A percentile compares a stretch with the other conserved stretches of the same genome.
Conservation (phyloP, 768 basidiomycete genomes). For the Tylopilus felleus region DNA sequence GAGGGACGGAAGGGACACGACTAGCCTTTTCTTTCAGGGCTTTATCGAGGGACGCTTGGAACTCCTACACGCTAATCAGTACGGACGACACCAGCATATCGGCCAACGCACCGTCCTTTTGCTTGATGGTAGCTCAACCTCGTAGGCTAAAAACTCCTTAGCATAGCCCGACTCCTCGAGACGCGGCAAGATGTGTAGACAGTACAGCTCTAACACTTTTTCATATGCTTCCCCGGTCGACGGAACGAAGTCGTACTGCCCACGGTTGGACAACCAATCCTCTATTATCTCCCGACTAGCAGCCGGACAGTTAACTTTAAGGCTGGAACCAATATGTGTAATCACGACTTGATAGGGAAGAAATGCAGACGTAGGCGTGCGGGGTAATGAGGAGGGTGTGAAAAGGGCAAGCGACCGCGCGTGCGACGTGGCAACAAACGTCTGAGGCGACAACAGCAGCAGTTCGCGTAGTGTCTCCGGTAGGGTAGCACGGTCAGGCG, state of each 20-base stretch:
- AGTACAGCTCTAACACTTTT: constrained; percentile 75
- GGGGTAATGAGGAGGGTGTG: constrained; percentile 44
- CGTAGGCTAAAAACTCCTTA: constrained; percentile 69
- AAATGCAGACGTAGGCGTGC: constrained; percentile 47
- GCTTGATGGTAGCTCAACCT: constrained; percentile 54
- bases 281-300: constrained; percentile 66
- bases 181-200: constrained; percentile 66
- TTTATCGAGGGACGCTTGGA: constrained; percentile 32
- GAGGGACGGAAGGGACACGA: constrained; percentile 21
- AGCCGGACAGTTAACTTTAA: constrained; percentile 61
- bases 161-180: constrained; percentile 80
- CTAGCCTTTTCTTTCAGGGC: constrained; percentile 28
- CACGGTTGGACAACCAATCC: constrained; percentile 70
- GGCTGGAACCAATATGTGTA: constrained; percentile 65
- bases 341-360: constrained; percentile 69
- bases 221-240: constrained; percentile 57
- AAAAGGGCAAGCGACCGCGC: constrained; percentile 67
- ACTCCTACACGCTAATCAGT: constrained; percentile 24
- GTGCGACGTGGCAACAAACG: constrained; percentile 54
- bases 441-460: constrained; percentile 55
- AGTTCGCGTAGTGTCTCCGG: constrained; percentile 52
- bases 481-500: constrained; percentile 38
- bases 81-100: background rate
- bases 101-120: constrained; percentile 48
- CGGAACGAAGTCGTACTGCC: constrained; percentile 31